A percentile compares a stretch with the other conserved stretches of the same genome.
Conservation (phyloP, 2,329 filamentous ascomycete genomes). For the Curvularia spicifera region DNA sequence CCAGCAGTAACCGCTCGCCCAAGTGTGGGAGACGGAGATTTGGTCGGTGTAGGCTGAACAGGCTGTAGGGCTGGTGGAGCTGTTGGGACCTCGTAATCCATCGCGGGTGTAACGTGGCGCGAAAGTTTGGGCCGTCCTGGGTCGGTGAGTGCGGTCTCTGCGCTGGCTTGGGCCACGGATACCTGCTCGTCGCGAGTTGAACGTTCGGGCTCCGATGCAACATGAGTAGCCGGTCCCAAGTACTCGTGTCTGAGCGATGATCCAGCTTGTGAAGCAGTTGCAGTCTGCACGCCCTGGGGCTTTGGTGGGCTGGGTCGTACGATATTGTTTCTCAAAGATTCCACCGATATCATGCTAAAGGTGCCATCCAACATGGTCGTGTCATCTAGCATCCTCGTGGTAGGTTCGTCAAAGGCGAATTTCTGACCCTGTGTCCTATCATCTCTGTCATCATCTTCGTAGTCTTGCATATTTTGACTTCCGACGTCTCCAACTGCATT, state of each 20-base stretch:
- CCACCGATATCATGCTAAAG: constrained; percentile 59
- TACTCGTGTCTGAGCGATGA: constrained; percentile 25
- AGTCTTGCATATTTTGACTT: constrained; percentile 13
- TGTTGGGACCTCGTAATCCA: constrained; percentile 36
- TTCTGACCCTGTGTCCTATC: constrained; percentile 22
- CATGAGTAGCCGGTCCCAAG: constrained; percentile 14
- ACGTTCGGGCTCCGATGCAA: not conserved
- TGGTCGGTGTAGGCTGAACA: constrained; percentile 22
- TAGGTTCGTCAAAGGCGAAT: constrained; percentile 42
- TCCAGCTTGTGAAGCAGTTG: constrained; percentile 12
- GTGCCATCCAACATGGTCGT: constrained; percentile 56
- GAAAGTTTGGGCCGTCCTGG: constrained; percentile 24
- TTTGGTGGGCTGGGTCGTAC: constrained; percentile 37
- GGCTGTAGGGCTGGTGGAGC: constrained; percentile 41
- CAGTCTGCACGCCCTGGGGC: constrained; percentile 11
- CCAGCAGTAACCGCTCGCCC: constrained; percentile 48
- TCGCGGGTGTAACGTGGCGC: constrained; percentile 39
- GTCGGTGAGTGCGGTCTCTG: constrained; percentile 10
- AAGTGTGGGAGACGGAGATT: constrained; percentile 41
- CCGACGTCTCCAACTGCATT: not conserved
- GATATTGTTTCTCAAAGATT: constrained; percentile 51
- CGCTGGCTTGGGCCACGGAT: constrained; percentile 12
- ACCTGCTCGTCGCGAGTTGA: constrained; percentile 11
- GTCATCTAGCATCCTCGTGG: constrained; percentile 50
- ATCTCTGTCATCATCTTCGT: constrained; percentile 33